Conservation (phyloP, 2,329 filamentous ascomycete species). For the Monilinia laxa region DNA sequence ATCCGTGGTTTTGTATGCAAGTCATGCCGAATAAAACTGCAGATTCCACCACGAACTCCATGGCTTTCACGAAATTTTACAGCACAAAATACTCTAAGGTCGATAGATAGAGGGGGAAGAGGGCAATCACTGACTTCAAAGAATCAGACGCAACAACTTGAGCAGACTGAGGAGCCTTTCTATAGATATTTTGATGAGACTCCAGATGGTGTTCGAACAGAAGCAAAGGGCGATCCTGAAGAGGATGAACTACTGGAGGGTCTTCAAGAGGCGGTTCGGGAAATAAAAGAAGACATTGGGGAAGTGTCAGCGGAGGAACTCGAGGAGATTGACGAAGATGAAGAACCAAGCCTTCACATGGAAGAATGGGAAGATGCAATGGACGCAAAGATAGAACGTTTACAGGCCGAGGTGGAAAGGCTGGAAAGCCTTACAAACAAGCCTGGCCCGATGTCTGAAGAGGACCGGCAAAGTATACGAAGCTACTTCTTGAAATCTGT, state of each 20-base stretch:
- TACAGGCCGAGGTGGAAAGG: constrained; percentile 22
- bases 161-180: constrained; percentile 20
- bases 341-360: constrained; percentile 22
- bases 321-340: constrained; percentile 24
- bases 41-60: constrained; percentile 28
- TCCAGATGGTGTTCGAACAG: constrained; percentile 35
- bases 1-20: constrained; percentile 39
- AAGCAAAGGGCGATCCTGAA: constrained; percentile 32
- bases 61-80: constrained; percentile 33
- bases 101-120: constrained; percentile 16
- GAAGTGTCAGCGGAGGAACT: constrained; percentile 23
- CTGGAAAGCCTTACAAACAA: constrained; percentile 25
- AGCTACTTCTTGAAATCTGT: constrained; percentile 25
- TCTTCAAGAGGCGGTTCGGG: constrained; percentile 21
- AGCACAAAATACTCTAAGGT: constrained; percentile 21
- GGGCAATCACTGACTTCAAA: neutral
- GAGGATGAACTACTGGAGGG: constrained; percentile 21
- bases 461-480: constrained; percentile 25
- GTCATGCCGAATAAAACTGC: constrained; percentile 39
- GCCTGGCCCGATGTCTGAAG: constrained; percentile 25
- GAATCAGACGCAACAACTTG: constrained; percentile 4
- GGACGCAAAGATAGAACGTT: constrained; percentile 19
- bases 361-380: constrained; percentile 22
- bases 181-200: constrained; percentile 37
- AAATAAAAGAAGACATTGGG: constrained; percentile 21